phyloP scores from a whole-genome alignment of 208 protist genomes.

The Trichomonas gallinae region DNA sequence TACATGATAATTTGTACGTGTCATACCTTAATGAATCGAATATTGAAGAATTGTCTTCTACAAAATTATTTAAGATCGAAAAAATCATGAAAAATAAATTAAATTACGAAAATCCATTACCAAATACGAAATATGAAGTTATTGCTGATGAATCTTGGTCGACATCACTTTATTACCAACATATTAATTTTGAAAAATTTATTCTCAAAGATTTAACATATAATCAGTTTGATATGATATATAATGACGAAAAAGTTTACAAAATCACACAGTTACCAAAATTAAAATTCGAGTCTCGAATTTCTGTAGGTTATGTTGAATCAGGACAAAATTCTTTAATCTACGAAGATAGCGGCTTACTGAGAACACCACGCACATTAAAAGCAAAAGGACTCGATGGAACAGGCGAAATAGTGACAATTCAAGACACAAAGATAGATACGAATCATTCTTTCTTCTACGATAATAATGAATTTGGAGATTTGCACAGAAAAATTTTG shows the following conservation, averaged over 20 bases:
- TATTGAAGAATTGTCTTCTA: too few species aligned
- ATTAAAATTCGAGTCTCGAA: background rate
- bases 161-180: background rate
- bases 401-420: background rate
- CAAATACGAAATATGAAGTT: background rate
- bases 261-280: background rate
- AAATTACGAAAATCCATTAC: too few species aligned
- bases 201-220: background rate
- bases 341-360: background rate
- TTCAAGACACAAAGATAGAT: background rate
- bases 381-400: background rate
- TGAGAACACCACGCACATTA: background rate
- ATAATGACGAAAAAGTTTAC: background rate
- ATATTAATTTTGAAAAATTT: background rate
- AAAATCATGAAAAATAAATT: too few species aligned
- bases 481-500: background rate
- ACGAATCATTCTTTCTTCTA: background rate
- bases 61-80: too few species aligned
- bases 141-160: background rate
- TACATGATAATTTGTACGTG: too few species aligned
- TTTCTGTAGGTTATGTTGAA: background rate
- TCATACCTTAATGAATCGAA: too few species aligned
- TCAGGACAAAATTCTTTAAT: background rate
- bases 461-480: background rate
- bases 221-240: background rate